Evolutionary conservation across 352 stramenopile species (phyloP).

Genomic region (Pythium oligandrum): DNA sequence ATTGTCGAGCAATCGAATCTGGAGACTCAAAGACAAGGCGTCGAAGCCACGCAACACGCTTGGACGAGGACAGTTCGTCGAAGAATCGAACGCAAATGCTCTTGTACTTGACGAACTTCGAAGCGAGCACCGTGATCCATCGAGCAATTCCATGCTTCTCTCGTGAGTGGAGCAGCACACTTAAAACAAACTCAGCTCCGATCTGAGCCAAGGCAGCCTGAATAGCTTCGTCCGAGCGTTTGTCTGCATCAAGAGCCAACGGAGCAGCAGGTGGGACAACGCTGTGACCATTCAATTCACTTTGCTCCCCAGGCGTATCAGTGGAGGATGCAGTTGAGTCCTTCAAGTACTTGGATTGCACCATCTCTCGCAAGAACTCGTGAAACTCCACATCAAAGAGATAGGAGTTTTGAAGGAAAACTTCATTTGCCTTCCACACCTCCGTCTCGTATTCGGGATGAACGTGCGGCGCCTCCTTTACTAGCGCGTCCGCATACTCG

Average conservation of each 20-base stretch:
- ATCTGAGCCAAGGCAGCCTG: constrained; percentile 74
- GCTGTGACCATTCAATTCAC: background rate
- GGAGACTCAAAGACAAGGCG: constrained; percentile 80
- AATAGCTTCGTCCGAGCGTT: constrained; percentile 41
- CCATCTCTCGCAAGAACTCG: constrained; percentile 89
- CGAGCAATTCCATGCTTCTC: constrained; percentile 84
- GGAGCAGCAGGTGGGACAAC: background rate
- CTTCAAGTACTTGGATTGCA: constrained; percentile 79
- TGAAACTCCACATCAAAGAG: constrained; percentile 96
- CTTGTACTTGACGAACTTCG: constrained; percentile 73
- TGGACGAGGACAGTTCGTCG: constrained; percentile 43
- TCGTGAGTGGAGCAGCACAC: constrained; percentile 82
- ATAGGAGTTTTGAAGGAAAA: constrained; percentile 94
- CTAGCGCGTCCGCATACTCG: constrained; percentile 17
- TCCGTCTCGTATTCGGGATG: constrained; percentile 84
- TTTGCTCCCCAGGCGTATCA: background rate
- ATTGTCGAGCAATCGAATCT: constrained; percentile 81
- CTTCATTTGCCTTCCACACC: constrained; percentile 93
- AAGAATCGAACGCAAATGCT: constrained; percentile 70
- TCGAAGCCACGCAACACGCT: constrained; percentile 55
- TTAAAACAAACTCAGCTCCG: constrained; percentile 83
- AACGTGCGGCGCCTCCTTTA: constrained; percentile 21
- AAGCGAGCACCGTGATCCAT: constrained; percentile 73
- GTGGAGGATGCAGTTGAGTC: constrained; percentile 14
- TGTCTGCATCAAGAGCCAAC: constrained; percentile 1